A percentile compares a stretch with the other conserved stretches of the same genome.
Conservation (phyloP, 495 filamentous ascomycete species). For the Neurospora africana region DNA sequence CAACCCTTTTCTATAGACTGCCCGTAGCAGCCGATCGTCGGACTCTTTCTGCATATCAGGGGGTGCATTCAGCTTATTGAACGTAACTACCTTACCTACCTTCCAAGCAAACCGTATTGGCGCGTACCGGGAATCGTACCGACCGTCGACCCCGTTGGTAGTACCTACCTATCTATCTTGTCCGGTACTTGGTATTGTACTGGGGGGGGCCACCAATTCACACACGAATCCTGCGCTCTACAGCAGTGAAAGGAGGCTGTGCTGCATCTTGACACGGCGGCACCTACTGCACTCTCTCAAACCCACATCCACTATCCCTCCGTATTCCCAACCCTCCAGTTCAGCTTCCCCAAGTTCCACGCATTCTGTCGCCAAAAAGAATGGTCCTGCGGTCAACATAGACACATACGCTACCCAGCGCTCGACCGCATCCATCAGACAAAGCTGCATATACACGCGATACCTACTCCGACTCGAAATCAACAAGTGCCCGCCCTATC, state of each 20-base stretch:
- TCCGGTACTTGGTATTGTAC: background rate
- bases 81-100: background rate
- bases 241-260: conserved; percentile 12
- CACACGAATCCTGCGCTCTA: conserved; percentile 4
- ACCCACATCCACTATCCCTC: conserved; percentile 1
- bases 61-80: background rate
- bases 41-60: background rate
- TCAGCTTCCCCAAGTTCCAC: background rate
- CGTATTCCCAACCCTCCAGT: background rate
- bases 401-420: background rate
- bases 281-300: background rate
- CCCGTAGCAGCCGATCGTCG: background rate
- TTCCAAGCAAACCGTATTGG: background rate
- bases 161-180: background rate
- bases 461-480: background rate
- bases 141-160: background rate
- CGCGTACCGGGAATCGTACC: background rate
- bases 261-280: conserved; percentile 9
- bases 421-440: background rate
- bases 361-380: background rate
- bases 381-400: background rate
- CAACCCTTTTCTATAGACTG: background rate
- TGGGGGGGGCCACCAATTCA: background rate
- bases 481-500: background rate
- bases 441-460: background rate